Base-by-base conservation (phyloP, 177 flowering plant genomes). In the Vitis hybrid region DNA sequence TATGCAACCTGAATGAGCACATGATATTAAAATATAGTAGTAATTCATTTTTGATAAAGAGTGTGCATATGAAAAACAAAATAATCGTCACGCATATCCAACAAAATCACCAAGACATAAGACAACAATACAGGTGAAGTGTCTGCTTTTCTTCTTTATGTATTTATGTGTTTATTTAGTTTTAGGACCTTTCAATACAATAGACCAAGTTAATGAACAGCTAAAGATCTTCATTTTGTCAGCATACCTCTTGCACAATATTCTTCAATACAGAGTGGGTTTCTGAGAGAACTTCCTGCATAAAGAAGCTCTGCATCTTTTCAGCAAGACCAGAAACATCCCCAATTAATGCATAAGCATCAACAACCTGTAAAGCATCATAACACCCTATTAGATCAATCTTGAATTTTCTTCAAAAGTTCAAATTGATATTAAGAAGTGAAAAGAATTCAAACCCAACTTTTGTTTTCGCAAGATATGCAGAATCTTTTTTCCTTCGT, bases 201-300 rank as follows among this genome's bases (percentile, higher is more conserved):
- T 39, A 39, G 45, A 39, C 29, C 45, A 39, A 39, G 0, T 39
- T 39, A 39, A 39, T 39, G 45, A 39, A 39, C 18, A 11, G 53
- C 29, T 14, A 56, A 53, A 39, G 45, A 11, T 50, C 3, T 5
- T 52, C n/a, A 68, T 9, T 10, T 12, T 31, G 54, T 39, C 22
- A 70, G 50, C 77, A 50, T 75, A 94, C 99, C 95, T 90, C 95
- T 68, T 77, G 77, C 63, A 89, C 73, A 69, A 82, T 72, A 72
- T 69, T 76, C 82, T 88, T 92, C 79, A 96, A 73, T 3, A 83
- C 91, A 61, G 88, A 86, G 72, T 94, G 96, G 39, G 94, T 90
- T 82, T 92, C 94, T 62, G 97, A 85, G 8, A 96, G 83, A 77
- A 96, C 90, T 82, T 94, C 99, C 79, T 96, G 98, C 97, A 92